phyloP scores from a whole-genome alignment of 306 rosid genomes.

The Castanea mollissima region DNA sequence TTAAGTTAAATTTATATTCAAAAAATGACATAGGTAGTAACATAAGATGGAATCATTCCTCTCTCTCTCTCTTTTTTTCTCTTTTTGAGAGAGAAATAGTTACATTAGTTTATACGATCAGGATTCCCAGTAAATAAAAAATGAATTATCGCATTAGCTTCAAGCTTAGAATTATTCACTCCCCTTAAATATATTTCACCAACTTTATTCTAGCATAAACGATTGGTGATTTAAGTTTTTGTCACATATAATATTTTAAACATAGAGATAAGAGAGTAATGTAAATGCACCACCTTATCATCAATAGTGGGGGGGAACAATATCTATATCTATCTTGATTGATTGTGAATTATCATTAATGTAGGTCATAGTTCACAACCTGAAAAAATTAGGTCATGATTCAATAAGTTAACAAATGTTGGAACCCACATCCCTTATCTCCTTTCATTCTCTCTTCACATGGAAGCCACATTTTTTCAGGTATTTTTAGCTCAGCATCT shows the following conservation, averaged over 20 bases:
- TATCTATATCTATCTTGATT: not conserved
- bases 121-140: too few relatives aligned
- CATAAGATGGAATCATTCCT: too few relatives aligned
- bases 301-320: not conserved
- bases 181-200: not conserved
- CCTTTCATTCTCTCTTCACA: not conserved
- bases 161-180: not conserved
- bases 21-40: too few relatives aligned
- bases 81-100: too few relatives aligned
- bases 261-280: not conserved
- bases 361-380: constrained; percentile 11
- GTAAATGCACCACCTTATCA: not conserved
- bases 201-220: not conserved
- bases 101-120: too few relatives aligned
- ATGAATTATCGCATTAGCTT: too few relatives aligned
- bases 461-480: not conserved
- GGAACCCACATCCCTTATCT: constrained; percentile 7
- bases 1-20: too few relatives aligned
- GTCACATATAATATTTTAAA: not conserved
- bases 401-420: not conserved
- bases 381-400: constrained; percentile 42
- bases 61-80: too few relatives aligned
- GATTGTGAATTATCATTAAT: not conserved
- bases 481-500: constrained; percentile 4
- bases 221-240: not conserved